Percentiles rank a stretch among this genome's conserved stretches.
Evolutionary conservation across 78 protist genomes (phyloP).

Genomic region (Dictyostelium intermedium): DNA sequence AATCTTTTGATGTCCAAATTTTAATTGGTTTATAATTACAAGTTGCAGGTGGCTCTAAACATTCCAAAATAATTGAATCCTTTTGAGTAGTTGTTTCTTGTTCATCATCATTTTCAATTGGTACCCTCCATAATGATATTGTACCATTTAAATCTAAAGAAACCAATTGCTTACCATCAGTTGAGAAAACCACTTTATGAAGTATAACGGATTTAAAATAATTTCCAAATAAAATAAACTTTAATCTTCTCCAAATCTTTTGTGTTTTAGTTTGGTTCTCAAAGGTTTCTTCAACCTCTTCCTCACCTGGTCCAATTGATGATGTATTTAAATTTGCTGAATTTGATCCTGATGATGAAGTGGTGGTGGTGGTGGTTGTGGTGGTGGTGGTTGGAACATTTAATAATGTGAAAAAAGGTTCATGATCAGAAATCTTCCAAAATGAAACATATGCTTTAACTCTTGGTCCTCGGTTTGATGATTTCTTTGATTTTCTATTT

Average conservation of each 20-base stretch:
- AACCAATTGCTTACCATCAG: conserved; percentile 34
- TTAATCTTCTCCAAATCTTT: conserved; percentile 20
- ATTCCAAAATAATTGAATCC: not conserved
- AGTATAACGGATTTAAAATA: conserved; percentile 16
- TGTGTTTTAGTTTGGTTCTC: not conserved
- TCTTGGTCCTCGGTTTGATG: not conserved
- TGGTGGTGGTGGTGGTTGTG: not conserved
- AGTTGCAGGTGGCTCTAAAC: not conserved
- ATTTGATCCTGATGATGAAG: not conserved
- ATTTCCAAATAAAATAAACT: conserved; percentile 25
- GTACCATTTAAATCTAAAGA: conserved; percentile 62
- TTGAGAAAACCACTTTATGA: conserved; percentile 48
- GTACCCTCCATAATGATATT: conserved; percentile 37
- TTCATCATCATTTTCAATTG: not conserved
- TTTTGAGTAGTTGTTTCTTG: not conserved
- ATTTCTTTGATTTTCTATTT: conserved; percentile 35
- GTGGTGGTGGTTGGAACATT: not conserved
- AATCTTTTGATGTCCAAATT: conserved; percentile 11
- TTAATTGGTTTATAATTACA: conserved; percentile 5
- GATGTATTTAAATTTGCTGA: not conserved
- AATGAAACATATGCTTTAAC: conserved; percentile 51
- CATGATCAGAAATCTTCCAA: conserved; percentile 51
- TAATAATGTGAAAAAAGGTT: conserved; percentile 32
- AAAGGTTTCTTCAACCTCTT: not conserved
- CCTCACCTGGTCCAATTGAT: conserved; percentile 3